Conservation (phyloP, 768 basidiomycete genomes). For the Hericium coralloides region DNA sequence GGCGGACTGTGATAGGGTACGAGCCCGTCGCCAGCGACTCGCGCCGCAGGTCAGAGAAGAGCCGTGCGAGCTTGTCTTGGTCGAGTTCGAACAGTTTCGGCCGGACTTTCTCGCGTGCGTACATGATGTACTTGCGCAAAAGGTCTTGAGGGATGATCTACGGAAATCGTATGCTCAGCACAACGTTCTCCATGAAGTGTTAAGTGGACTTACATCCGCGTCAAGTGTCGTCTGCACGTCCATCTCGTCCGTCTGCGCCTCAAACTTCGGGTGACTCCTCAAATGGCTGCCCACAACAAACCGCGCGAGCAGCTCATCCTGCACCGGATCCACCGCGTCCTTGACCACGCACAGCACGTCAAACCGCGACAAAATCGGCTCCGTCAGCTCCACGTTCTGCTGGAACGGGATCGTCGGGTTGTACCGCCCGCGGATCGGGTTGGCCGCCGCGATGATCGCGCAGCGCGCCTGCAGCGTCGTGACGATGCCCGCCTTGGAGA, state of each 20-base stretch:
- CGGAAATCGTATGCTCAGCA: background rate
- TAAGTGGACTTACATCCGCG: conserved; percentile 62
- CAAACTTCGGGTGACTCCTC: conserved; percentile 90
- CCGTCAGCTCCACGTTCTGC: conserved; percentile 97
- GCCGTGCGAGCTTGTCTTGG: conserved; percentile 87
- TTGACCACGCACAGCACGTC: conserved; percentile 98
- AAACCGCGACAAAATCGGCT: conserved; percentile 96
- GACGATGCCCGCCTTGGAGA: conserved; percentile 97
- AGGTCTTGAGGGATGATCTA: conserved; percentile 96
- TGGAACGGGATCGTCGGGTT: conserved; percentile 98
- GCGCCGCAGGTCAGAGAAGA: conserved; percentile 91
- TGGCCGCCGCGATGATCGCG: conserved; percentile 96
- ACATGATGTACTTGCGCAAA: conserved; percentile 98
- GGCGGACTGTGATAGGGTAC: conserved; percentile 96
- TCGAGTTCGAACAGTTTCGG: conserved; percentile 95
- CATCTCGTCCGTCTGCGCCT: conserved; percentile 81
- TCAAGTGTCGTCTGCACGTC: conserved; percentile 84
- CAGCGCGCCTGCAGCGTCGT: conserved; percentile 97
- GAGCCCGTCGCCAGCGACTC: conserved; percentile 98
- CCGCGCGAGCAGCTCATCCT: conserved; percentile 91
- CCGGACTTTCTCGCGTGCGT: conserved; percentile 84
- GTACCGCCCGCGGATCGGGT: conserved; percentile 94
- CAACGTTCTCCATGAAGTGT: background rate
- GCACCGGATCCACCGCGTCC: conserved; percentile 92
- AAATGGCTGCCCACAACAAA: conserved; percentile 98